phyloP scores from a whole-genome alignment of 495 filamentous ascomycete genomes.

The Peziza echinospora region DNA sequence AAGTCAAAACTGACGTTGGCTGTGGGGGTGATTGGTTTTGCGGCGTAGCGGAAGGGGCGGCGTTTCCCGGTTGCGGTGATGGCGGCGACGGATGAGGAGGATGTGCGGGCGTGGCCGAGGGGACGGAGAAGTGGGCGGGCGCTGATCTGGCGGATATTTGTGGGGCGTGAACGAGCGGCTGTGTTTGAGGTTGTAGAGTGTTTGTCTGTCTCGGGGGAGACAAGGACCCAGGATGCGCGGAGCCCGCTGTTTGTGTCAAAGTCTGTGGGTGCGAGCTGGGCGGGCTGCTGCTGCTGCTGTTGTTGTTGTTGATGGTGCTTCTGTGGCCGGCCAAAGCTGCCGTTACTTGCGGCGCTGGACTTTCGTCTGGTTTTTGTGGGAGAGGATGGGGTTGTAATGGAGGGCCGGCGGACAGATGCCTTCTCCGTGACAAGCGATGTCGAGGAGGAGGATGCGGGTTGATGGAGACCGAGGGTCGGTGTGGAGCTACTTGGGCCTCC shows the following conservation, averaged over 20 bases:
- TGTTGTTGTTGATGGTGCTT: too few species aligned
- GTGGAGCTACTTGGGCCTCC: not conserved
- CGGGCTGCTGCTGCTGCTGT: not conserved
- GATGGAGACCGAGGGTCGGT: not conserved
- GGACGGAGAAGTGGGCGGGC: not conserved
- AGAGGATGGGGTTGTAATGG: not conserved
- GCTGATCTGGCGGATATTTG: too few species aligned
- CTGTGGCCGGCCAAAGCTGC: not conserved
- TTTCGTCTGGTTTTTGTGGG: not conserved
- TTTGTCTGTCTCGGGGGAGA: not conserved
- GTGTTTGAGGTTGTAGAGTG: not conserved
- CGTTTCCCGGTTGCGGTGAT: not conserved
- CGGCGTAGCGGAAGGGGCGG: not conserved
- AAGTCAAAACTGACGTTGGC: not conserved
- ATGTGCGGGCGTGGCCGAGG: not conserved
- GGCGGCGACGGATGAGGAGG: not conserved
- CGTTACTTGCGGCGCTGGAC: too few species aligned
- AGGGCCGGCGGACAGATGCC: not conserved
- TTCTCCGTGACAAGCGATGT: too few species aligned
- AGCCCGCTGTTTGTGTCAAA: not conserved
- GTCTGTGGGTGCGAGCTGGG: not conserved
- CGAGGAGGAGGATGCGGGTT: not conserved
- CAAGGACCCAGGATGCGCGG: not conserved
- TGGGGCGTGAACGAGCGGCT: not conserved
- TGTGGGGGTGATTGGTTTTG: not conserved